phyloP scores from a whole-genome alignment of 495 filamentous ascomycete genomes.

The Penicillium fimorum region DNA sequence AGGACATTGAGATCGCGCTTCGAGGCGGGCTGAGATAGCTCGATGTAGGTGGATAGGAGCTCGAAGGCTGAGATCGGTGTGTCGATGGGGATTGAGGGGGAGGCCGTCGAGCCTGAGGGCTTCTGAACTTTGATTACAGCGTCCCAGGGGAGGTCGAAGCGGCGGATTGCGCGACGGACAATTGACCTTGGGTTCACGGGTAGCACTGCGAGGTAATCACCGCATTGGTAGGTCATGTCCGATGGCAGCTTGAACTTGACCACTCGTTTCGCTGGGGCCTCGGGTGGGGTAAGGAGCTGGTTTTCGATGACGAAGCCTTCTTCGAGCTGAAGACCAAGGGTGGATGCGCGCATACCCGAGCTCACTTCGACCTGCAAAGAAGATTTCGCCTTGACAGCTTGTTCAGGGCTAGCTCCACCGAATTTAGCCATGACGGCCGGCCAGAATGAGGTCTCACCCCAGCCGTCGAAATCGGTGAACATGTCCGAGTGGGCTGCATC shows the following conservation, averaged over 20 bases:
- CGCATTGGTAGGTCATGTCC: slow-evolving; percentile 64
- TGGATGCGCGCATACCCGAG: slow-evolving; percentile 56
- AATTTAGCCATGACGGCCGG: slow-evolving; percentile 54
- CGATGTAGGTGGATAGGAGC: slow-evolving; percentile 67
- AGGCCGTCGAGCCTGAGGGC: slow-evolving; percentile 31
- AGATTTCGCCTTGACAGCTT: slow-evolving; percentile 28
- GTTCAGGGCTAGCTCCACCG: slow-evolving; percentile 34
- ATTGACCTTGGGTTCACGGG: slow-evolving; percentile 63
- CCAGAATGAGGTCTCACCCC: slow-evolving; percentile 67
- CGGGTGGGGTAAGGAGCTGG: slow-evolving; percentile 52
- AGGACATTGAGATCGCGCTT: slow-evolving; percentile 48
- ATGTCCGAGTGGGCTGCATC: slow-evolving; percentile 64
- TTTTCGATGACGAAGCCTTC: slow-evolving; percentile 59
- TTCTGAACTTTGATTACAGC: slow-evolving; percentile 48
- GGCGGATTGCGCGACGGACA: slow-evolving; percentile 53
- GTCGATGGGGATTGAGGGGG: slow-evolving; percentile 57
- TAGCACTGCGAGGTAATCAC: slow-evolving; percentile 74
- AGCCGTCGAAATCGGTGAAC: slow-evolving; percentile 69
- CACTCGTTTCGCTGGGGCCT: slow-evolving; percentile 59
- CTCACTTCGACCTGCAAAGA: slow-evolving; percentile 56
- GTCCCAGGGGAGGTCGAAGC: slow-evolving; percentile 62
- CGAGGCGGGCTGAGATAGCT: slow-evolving; percentile 68
- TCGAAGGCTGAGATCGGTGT: slow-evolving; percentile 58
- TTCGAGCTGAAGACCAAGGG: slow-evolving; percentile 63
- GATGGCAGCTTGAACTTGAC: slow-evolving; percentile 64